Evolutionary conservation across 2,329 filamentous ascomycete genomes (phyloP), one percentile per base, ranked within the genome.

Genomic region (Penicillium occitanis): DNA sequence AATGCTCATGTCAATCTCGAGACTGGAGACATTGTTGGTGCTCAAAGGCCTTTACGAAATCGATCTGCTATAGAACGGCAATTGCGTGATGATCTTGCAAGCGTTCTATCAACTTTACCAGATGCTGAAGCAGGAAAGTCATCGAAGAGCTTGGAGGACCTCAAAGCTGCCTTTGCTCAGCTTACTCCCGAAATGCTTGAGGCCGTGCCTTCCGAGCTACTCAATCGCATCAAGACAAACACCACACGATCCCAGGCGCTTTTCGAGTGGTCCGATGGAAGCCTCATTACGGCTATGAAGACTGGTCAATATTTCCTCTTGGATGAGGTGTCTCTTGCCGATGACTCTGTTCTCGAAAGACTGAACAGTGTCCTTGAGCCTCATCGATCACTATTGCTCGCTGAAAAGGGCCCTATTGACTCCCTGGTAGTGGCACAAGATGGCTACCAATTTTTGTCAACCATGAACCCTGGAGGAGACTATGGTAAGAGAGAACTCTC

Each of bases 1-100:
- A 99, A 99, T 75, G 95, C 96, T 2, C 96, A 99, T 78, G 94
- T 98, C 71, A 99, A 99, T 70, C 93, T 95, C 0, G 96, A 99
- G 77, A 98, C 96, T 0, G 94, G 95, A 17, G 95, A 99, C 77
- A 84, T 99, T 11, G 98, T 99, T 70, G 95, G 95, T 69, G 95
- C 95, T 2, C 95, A 99, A 77, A 84, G 95, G 67, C 95, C 95
- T 3, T 87, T 98, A 25, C 87, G 96, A 69, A 98, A 98, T 75
- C 87, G 93, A 50, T 87, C 89, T 14, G 87, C 87, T 0, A 87
- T 96, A 40, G 81, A 91, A 42, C 87, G 90, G 33, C 77, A 86
- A 1, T 80, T 98, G 35, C 81, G 83, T 37, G 76, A 83, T n/a
- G 88, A 91, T 71, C 78, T 97, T 33, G 70, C 78, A 10, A 63